phyloP scores from a whole-genome alignment of 371 early-diverging fungal species.

The Mortierella sp. region DNA sequence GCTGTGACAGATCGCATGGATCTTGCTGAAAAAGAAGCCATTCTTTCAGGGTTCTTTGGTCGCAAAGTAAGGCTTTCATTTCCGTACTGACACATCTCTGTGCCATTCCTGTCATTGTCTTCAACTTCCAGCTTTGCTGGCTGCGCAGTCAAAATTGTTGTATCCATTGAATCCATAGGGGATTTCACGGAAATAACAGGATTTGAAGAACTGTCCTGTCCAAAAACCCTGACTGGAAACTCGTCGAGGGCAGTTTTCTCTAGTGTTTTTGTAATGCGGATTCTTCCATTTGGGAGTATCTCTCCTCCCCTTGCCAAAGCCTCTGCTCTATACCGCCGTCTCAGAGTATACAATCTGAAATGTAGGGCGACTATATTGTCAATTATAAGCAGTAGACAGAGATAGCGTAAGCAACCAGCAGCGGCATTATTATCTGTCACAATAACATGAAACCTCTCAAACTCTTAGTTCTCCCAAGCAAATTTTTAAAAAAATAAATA shows the following conservation, averaged over 20 bases:
- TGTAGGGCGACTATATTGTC: slow-evolving; percentile 27
- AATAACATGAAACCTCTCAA: neutral
- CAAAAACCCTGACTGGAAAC: slow-evolving; percentile 39
- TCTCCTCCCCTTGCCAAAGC: slow-evolving; percentile 42
- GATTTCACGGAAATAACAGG: neutral
- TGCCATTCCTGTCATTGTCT: neutral
- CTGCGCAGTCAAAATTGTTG: neutral
- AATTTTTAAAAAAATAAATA: slow-evolving; percentile 2
- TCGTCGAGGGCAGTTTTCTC: slow-evolving; percentile 28
- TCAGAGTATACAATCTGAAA: slow-evolving; percentile 34
- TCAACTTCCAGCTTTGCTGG: neutral
- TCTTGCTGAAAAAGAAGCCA: slow-evolving; percentile 25
- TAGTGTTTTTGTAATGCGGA: slow-evolving; percentile 28
- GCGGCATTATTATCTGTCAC: neutral
- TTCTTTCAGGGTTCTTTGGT: neutral
- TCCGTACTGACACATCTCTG: neutral
- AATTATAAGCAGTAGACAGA: neutral
- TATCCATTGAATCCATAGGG: neutral
- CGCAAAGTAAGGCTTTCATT: neutral
- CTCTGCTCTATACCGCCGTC: slow-evolving; percentile 38
- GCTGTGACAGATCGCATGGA: slow-evolving; percentile 39
- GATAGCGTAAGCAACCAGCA: neutral
- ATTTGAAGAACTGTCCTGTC: neutral
- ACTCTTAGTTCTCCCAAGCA: neutral
- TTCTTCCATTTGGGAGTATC: slow-evolving; percentile 35